Evolutionary conservation across 345 rosid genomes (phyloP).

Genomic region (Arabidopsis arenosa): DNA sequence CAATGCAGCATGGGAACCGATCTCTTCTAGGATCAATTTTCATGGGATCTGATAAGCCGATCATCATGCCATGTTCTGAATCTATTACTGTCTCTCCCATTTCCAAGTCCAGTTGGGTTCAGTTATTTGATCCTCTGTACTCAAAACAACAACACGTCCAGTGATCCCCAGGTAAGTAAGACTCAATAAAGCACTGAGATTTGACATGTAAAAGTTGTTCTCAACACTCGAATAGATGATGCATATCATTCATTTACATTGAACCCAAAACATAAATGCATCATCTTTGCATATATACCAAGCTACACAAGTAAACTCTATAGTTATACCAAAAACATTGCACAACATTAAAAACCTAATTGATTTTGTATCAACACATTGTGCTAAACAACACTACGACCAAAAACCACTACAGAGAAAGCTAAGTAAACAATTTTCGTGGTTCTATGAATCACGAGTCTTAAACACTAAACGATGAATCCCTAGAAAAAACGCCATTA

Average conservation of each 20-base stretch:
- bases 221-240: neutral
- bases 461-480: neutral
- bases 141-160: conserved; percentile 7
- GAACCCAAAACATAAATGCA: neutral
- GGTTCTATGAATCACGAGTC: neutral
- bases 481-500: conserved; percentile 5
- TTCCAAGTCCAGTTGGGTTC: conserved; percentile 9
- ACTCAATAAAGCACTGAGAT: neutral
- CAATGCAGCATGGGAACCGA: conserved; percentile 84
- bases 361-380: neutral
- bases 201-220: neutral
- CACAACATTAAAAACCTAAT: neutral
- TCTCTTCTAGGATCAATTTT: conserved; percentile 73
- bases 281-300: conserved; percentile 13
- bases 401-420: conserved; percentile 2
- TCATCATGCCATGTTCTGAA: conserved; percentile 42
- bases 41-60: conserved; percentile 48
- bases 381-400: neutral
- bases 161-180: conserved; percentile 2
- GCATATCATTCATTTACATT: neutral
- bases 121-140: conserved; percentile 3
- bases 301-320: conserved; percentile 6
- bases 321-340: neutral
- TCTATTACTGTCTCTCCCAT: conserved; percentile 42
- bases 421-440: conserved; percentile 8